phyloP scores from a whole-genome alignment of 164 flowering plant genomes.

The Magnolia kwangsiensis region DNA sequence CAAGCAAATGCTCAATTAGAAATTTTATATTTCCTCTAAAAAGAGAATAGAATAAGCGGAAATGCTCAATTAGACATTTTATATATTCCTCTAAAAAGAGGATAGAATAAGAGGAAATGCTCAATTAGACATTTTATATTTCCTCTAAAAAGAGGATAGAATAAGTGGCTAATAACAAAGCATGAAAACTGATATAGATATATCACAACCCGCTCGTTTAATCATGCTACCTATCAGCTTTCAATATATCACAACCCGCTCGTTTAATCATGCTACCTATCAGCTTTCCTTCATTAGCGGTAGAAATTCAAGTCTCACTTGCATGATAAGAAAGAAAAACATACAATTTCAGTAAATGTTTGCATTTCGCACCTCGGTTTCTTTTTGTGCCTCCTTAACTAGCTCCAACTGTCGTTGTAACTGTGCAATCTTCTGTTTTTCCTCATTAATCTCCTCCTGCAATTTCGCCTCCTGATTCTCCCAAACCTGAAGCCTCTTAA shows the following conservation, averaged over 20 bases:
- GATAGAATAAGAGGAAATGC: too few species aligned
- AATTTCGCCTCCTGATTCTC: slow-evolving; percentile 84
- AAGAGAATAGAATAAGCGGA: too few species aligned
- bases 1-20: too few species aligned
- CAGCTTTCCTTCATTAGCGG: background rate
- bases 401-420: slow-evolving; percentile 44
- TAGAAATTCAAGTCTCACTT: background rate
- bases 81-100: too few species aligned
- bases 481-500: slow-evolving; percentile 81
- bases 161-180: background rate
- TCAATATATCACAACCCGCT: background rate
- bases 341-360: background rate
- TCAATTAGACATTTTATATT: too few species aligned
- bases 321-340: background rate
- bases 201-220: background rate
- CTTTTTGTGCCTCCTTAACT: slow-evolving; percentile 52
- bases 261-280: background rate
- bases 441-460: slow-evolving; percentile 76
- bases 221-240: background rate
- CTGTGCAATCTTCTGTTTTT: slow-evolving; percentile 62
- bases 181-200: background rate
- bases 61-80: too few species aligned
- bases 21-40: too few species aligned
- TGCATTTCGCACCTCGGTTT: slow-evolving; percentile 58
- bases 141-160: background rate